Evolutionary conservation across 2,329 filamentous ascomycete genomes (phyloP).

Genomic region (Alternaria sp.): DNA sequence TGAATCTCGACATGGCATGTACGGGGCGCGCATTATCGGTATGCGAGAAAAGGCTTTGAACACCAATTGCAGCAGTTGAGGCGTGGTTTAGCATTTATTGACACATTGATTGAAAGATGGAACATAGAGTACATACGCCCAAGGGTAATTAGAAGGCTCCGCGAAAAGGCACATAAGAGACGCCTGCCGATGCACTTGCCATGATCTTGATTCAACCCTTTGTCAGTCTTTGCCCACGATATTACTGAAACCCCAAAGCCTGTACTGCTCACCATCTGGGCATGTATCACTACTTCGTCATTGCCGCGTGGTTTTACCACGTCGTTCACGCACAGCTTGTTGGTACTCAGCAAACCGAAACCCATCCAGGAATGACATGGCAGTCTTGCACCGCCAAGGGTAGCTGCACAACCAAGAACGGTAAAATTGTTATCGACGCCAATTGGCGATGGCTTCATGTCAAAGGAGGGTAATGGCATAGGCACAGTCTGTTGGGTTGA

Average conservation of each 20-base stretch:
- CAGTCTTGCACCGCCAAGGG: conserved; percentile 46
- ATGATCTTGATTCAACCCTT: neutral
- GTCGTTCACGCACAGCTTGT: conserved; percentile 55
- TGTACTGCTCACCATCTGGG: conserved; percentile 6
- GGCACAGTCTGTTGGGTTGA: neutral
- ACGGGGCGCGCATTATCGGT: neutral
- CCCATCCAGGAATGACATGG: conserved; percentile 48
- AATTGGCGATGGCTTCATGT: conserved; percentile 59
- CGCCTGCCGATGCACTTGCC: neutral
- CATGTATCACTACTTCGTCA: conserved; percentile 45
- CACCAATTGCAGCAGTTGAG: neutral
- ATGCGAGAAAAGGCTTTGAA: neutral
- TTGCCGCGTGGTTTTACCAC: conserved; percentile 55
- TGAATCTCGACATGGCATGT: too few species aligned
- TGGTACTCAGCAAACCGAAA: conserved; percentile 48
- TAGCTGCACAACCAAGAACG: conserved; percentile 45
- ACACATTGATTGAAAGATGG: neutral
- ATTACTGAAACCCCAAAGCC: neutral
- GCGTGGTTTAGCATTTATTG: neutral
- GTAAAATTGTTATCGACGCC: conserved; percentile 50
- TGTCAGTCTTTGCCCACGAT: conserved; percentile 2
- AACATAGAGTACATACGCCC: neutral
- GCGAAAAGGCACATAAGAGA: neutral
- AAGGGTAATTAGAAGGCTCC: neutral
- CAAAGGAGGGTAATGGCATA: conserved; percentile 30